Base-by-base conservation (phyloP, 176 grass and related monocot genomes). In the Raddia distichophylla region DNA sequence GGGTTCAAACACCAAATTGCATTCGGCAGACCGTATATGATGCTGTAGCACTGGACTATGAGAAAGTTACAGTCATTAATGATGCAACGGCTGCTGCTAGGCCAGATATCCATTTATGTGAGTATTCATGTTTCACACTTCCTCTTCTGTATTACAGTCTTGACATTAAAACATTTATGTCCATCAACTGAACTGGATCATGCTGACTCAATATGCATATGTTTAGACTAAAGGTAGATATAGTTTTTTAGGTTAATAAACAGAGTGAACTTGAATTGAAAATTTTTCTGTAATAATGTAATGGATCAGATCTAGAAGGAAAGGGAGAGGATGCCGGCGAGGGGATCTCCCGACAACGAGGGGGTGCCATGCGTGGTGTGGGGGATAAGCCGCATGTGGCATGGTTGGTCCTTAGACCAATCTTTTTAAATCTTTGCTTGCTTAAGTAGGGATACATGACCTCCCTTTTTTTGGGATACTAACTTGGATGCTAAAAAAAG, bases 1-100 rank as follows among this genome's bases (percentile, higher is more conserved):
- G 95, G 15, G 86, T 98, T 86, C 95, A 98, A 85, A 98, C 95
- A 33, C 95, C 95, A 69, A 94, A 94, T 82, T 98, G 95, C 73
- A 98, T 94, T n/a, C 89, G 95, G 43, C 92, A 94, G 78, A 98
- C 92, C 14, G 92, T 86, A 22, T 98, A 91, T 50, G 95, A 98
- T 91, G 95, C 95, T 81, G 79, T 98, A 52, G 90, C 90, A 47
- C 27, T 94, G 56, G 92, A 98, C 77, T 98, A 98, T 66, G 69
- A 91, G 67, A 80, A 87, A 87, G 82, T 98, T 66, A 90, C 79
- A 0, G 90, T 99, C 61, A 86, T 99, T 78, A 86, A 82, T 82
- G 93, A 99, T 80, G 90, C 96, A 73, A 95, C 96, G 69, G 93
- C 96, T 84, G 96, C 93, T 69, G 86, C 88, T 64, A 83, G 90